Conservation (phyloP, 2,329 filamentous ascomycete species). For the Penicillium carneum region DNA sequence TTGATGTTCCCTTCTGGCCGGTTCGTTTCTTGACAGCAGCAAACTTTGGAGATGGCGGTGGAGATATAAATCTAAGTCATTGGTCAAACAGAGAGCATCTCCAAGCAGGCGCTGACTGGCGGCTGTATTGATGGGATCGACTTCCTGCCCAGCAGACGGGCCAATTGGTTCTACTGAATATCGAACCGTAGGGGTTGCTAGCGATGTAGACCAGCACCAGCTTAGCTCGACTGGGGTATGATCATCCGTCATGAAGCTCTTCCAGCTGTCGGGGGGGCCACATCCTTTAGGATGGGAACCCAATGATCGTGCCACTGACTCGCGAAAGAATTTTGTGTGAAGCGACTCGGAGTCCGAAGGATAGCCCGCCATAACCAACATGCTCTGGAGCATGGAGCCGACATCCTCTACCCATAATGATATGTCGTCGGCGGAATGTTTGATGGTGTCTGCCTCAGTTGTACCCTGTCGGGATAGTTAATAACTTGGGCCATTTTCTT, state of each 20-base stretch:
- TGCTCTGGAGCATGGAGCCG: neutral
- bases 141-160: neutral
- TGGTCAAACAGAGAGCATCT: neutral
- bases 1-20: no score
- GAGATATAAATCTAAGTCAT: neutral
- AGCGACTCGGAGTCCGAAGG: neutral
- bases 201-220: neutral
- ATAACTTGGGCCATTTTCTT: no score
- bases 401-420: neutral
- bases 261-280: neutral
- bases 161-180: neutral
- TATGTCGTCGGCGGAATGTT: no score
- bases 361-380: constrained; percentile 2
- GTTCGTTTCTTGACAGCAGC: neutral
- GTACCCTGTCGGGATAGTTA: no score
- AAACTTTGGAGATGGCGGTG: neutral
- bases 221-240: constrained; percentile 1
- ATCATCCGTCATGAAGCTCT: constrained; percentile 5
- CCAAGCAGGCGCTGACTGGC: neutral
- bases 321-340: neutral
- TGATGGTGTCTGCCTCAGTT: no score
- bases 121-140: neutral
- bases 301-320: neutral
- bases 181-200: neutral
- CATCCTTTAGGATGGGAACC: neutral